Evolutionary conservation across 2,329 filamentous ascomycete genomes (phyloP), one percentile per base, ranked within the genome.

Genomic region (Trichoderma sp.): DNA sequence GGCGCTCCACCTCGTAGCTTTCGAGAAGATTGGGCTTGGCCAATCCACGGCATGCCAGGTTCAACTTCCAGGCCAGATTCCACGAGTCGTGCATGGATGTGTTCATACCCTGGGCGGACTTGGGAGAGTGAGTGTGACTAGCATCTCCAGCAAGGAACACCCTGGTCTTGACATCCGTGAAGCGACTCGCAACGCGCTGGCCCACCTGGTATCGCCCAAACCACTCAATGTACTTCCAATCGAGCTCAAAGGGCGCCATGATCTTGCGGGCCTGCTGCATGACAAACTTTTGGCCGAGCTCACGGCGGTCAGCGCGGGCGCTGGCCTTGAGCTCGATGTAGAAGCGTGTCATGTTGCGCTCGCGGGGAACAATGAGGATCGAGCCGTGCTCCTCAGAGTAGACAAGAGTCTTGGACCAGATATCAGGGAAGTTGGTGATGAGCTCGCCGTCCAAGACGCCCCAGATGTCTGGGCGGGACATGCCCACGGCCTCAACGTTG

Each of bases 21-120:
- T 79, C 75, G 0, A 89, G 80, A 4, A 89, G 81, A 0, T 76
- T 79, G 0, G 78, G 79, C 2, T 83, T 81, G 0, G 83, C 79
- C 3, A 84, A 76, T 3, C 84, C 84, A 68, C 85, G 85, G 28
- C 81, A 76, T 0, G 85, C 85, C 1, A 81, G 76, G 0, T 83
- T 85, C 1, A 89, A 76, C 77, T 89, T 89, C 87, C 87, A 89
- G 0, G 85, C 87, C 0, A 89, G 83, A 68, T 88, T 89, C 77
- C 75, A 78, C 2, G 76, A 88, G 77, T 93, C 91, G 75, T 92
- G 90, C 88, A 93, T 91, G 34, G 85, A 88, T 2, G 92, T 87
- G 74, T 93, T 93, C 90, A 93, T 92, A 13, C 91, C 91, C 76
- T 92, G 90, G 2, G 90, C 90, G 0, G 88, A 90, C 76, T 92